Evolutionary conservation across 2,329 filamentous ascomycete species (phyloP), one percentile per base, ranked within the genome.

Genomic region (Arthrocladium fulminans): DNA sequence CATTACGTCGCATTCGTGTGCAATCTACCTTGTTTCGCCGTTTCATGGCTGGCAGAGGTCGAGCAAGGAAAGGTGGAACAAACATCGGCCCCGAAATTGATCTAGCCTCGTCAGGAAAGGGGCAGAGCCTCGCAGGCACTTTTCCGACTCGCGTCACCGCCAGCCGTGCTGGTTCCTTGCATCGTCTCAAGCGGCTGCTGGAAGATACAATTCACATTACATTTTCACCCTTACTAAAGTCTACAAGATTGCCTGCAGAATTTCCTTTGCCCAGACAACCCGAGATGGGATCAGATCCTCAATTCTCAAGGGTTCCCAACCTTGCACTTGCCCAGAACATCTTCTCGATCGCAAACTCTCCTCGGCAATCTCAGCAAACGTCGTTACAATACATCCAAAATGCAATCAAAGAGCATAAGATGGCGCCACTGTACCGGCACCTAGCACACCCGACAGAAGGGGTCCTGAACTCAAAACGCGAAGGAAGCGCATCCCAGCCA

Each of bases 401-500:
- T 75, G 79, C 73, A 57, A 82, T 83, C 64, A 66, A 67, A 50
- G 74, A 81, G 61, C 68, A 80, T 58, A 80, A 81, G 63, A 83
- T 83, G 80, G 79, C 80, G 20, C 79, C 80, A 15, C 72, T 83
- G 40, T 83, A 83, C 64, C 73, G 77, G 59, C 75, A 82, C 58
- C 72, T 83, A 40, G 79, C 80, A 50, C 80, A 83, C 61, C 80
- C 80, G 2, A 69, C 72, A 15, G 77, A 92, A 53, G 88, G 88
- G 52, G 82, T 92, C 54, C 72, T 95, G 64, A 94, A 94, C 66
- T 72, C 74, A 47, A 70, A 81, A 34, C 86, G 86, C 55, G 86
- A 94, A 63, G 72, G 75, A 51, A 67, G 71, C 50, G 62, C 72
- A 57, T 67, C 60, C 52, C 63, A 53, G 38, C 43, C 52, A 17